Evolutionary conservation across 306 rosid species (phyloP).

Genomic region (Vigna reflexopilosa): DNA sequence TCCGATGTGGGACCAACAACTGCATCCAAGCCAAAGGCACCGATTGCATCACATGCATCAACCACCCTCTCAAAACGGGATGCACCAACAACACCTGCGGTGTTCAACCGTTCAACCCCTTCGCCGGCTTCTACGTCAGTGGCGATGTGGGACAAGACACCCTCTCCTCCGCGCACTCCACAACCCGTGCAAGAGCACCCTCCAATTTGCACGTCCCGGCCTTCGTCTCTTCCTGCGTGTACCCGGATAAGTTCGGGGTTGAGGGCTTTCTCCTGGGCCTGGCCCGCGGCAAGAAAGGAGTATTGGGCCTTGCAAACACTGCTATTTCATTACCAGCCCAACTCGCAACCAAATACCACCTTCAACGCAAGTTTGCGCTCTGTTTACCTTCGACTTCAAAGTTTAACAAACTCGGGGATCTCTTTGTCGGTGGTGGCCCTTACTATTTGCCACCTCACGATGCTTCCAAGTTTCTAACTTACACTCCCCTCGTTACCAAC

Average conservation of each 20-base stretch:
- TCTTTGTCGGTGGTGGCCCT: conserved; percentile 46
- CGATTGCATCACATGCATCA: conserved; percentile 35
- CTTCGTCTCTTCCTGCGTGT: conserved; percentile 43
- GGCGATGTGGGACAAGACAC: conserved; percentile 44
- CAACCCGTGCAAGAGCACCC: neutral
- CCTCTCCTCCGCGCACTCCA: neutral
- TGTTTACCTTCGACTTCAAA: conserved; percentile 47
- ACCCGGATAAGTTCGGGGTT: conserved; percentile 33
- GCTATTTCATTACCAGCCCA: conserved; percentile 38
- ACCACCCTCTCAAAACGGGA: conserved; percentile 44
- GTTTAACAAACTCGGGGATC: conserved; percentile 7
- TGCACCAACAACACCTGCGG: conserved; percentile 44
- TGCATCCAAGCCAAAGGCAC: conserved; percentile 39
- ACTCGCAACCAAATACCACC: conserved; percentile 17
- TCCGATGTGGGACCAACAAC: conserved; percentile 1
- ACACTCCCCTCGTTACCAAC: conserved; percentile 42
- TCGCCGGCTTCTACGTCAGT: neutral
- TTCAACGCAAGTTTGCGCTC: conserved; percentile 42
- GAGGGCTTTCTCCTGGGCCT: conserved; percentile 37
- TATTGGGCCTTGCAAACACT: conserved; percentile 49
- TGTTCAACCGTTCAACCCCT: conserved; percentile 38
- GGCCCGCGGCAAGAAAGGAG: conserved; percentile 24
- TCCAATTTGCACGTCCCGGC: neutral
- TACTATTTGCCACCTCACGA: conserved; percentile 16
- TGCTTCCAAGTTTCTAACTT: conserved; percentile 24